phyloP scores from a whole-genome alignment of 345 rosid species.

The Cardiospermum halicacabum region DNA sequence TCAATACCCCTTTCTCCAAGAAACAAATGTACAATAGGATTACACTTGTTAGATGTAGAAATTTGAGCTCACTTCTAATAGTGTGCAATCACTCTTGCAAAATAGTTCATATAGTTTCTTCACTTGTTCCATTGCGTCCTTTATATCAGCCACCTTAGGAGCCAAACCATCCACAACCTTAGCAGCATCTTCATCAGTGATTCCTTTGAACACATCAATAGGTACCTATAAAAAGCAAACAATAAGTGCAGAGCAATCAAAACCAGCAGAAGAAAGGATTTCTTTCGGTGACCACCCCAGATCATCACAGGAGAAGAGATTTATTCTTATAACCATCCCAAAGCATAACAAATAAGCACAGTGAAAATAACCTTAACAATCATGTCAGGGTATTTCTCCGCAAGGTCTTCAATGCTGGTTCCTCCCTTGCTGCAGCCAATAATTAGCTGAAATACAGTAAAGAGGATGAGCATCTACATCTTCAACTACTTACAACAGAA shows the following conservation, averaged over 20 bases:
- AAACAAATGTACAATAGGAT: neutral
- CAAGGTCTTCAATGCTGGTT: slow-evolving; percentile 99
- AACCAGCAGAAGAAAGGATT: slow-evolving; percentile 7
- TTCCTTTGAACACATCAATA: slow-evolving; percentile 86
- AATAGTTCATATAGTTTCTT: slow-evolving; percentile 93
- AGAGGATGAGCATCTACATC: neutral
- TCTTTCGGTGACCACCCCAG: slow-evolving; percentile 12
- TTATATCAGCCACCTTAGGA: slow-evolving; percentile 73
- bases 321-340: slow-evolving; percentile 9
- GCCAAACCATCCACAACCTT: slow-evolving; percentile 97
- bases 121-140: slow-evolving; percentile 86
- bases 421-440: slow-evolving; percentile 97
- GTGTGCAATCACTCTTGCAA: slow-evolving; percentile 77
- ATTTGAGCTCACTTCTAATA: slow-evolving; percentile 77
- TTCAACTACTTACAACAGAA: slow-evolving; percentile 5
- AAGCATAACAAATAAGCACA: slow-evolving; percentile 7
- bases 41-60: slow-evolving; percentile 3
- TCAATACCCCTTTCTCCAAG: slow-evolving; percentile 9
- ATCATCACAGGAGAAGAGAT: slow-evolving; percentile 7
- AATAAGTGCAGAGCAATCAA: slow-evolving; percentile 9
- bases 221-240: slow-evolving; percentile 63
- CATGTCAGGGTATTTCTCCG: slow-evolving; percentile 96
- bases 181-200: slow-evolving; percentile 95
- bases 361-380: slow-evolving; percentile 64
- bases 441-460: slow-evolving; percentile 58